Conservation (phyloP, 179 eudicot genomes). For the Heliamphora pulchella region DNA sequence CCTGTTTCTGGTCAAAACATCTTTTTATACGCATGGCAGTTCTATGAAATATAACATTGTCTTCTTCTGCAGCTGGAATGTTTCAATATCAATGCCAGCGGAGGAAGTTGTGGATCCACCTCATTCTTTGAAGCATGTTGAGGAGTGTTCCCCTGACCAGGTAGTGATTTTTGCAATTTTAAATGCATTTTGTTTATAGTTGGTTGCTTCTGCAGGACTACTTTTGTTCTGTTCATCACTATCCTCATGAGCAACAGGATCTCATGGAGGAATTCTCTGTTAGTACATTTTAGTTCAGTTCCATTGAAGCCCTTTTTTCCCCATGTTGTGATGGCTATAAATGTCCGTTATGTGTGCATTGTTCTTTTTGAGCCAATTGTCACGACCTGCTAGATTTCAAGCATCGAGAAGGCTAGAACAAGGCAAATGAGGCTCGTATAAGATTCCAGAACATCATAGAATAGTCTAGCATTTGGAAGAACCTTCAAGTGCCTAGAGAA, state of each 20-base stretch:
- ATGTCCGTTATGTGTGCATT: not conserved
- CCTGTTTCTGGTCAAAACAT: not conserved
- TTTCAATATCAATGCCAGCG: conserved; percentile 66
- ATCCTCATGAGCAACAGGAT: not conserved
- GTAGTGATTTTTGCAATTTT: conserved; percentile 21
- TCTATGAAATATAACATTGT: conserved; percentile 6
- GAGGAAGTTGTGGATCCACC: conserved; percentile 60
- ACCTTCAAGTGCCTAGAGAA: too few species aligned
- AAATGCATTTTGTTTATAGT: not conserved
- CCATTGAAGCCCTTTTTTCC: not conserved
- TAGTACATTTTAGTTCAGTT: not conserved
- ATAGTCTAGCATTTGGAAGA: too few species aligned
- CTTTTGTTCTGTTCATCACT: not conserved
- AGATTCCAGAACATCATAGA: too few species aligned
- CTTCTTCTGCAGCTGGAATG: conserved; percentile 70
- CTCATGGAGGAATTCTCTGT: not conserved
- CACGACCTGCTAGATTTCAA: not conserved
- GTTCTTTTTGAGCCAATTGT: not conserved
- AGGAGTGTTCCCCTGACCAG: conserved; percentile 64
- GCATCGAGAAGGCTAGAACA: too few species aligned
- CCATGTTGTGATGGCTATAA: not conserved
- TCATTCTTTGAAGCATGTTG: conserved; percentile 59
- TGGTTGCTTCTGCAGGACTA: not conserved
- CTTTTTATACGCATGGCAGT: not conserved
- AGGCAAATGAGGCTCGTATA: too few species aligned